Evolutionary conservation across 2,329 filamentous ascomycete species (phyloP).

Genomic region (Emergomyces orientalis): DNA sequence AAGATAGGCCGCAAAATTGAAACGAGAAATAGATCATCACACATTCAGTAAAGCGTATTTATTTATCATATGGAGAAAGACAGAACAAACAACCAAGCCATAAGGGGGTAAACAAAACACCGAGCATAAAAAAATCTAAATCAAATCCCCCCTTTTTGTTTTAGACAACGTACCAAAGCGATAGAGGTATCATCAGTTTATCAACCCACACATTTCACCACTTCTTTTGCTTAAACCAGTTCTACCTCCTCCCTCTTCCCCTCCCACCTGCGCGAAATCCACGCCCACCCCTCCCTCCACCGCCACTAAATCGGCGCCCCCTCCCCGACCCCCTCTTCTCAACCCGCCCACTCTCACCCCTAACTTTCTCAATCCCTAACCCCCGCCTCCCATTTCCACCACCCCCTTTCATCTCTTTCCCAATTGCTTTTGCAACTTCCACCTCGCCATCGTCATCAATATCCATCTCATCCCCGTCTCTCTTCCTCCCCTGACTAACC

Average conservation of each 20-base stretch:
- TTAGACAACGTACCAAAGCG: not conserved
- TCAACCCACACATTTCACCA: not conserved
- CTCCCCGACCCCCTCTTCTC: slow-evolving; percentile 14
- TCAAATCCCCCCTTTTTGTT: not conserved
- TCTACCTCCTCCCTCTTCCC: slow-evolving; percentile 4
- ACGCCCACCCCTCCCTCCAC: slow-evolving; percentile 8
- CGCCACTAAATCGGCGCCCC: slow-evolving; percentile 11
- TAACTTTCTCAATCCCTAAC: slow-evolving; percentile 23
- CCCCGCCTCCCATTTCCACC: slow-evolving; percentile 22
- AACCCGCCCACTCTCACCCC: slow-evolving; percentile 19
- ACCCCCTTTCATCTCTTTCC: slow-evolving; percentile 18
- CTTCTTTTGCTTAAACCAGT: not conserved
- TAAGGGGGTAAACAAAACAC: too few relatives aligned
- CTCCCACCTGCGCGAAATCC: slow-evolving; percentile 1
- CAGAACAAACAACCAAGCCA: too few relatives aligned
- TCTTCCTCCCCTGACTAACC: slow-evolving; percentile 42
- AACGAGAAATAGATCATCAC: too few relatives aligned
- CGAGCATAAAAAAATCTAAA: too few relatives aligned
- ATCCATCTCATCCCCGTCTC: slow-evolving; percentile 35
- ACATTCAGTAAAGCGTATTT: too few relatives aligned
- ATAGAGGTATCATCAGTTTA: not conserved
- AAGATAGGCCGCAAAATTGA: too few relatives aligned
- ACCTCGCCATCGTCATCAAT: slow-evolving; percentile 42
- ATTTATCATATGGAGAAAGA: too few relatives aligned
- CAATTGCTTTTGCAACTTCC: slow-evolving; percentile 15